These are phyloP conservation scores for Phytophthora rubi DNA, from an alignment of 352 stramenopile genomes.

Conservation along the genomic window DNA sequence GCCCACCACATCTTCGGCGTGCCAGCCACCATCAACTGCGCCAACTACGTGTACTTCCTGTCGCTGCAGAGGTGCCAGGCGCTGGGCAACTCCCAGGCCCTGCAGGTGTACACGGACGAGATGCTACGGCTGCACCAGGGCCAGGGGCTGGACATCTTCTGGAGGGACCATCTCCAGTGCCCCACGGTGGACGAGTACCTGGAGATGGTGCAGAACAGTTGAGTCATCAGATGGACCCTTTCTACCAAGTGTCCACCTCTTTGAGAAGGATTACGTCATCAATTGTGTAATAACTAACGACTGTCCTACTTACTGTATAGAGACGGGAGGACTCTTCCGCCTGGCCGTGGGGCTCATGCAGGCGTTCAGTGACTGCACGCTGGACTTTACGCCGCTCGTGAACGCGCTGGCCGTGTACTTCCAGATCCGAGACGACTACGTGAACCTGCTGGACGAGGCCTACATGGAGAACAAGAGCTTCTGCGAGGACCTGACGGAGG, in stretches of 20 bases:
- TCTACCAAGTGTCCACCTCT: conserved; percentile 1
- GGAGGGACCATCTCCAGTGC: conserved; percentile 91
- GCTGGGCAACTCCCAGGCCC: conserved; percentile 82
- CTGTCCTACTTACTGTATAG: conserved; percentile 28
- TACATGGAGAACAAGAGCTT: conserved; percentile 99
- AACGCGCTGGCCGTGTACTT: conserved; percentile 97
- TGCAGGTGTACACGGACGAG: conserved; percentile 94
- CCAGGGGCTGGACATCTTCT: conserved; percentile 96
- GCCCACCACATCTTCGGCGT: conserved; percentile 97
- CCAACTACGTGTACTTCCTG: conserved; percentile 98
- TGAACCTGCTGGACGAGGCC: conserved; percentile 96
- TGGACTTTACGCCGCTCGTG: conserved; percentile 91
- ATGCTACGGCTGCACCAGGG: conserved; percentile 96
- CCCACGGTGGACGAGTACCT: conserved; percentile 94
- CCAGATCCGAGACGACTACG: conserved; percentile 98
- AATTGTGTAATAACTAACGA: not conserved
- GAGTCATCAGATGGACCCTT: conserved; percentile 20
- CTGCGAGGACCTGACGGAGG: conserved; percentile 98
- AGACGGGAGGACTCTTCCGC: conserved; percentile 97
- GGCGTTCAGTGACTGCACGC: conserved; percentile 72
- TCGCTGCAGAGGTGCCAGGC: conserved; percentile 93
- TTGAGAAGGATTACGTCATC: not conserved
- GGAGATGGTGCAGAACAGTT: conserved; percentile 96
- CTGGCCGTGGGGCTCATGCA: conserved; percentile 96
- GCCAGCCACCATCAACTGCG: conserved; percentile 96